Base-by-base conservation (phyloP, 192 early-diverging fungal genomes). In the Coemansia javaensis region DNA sequence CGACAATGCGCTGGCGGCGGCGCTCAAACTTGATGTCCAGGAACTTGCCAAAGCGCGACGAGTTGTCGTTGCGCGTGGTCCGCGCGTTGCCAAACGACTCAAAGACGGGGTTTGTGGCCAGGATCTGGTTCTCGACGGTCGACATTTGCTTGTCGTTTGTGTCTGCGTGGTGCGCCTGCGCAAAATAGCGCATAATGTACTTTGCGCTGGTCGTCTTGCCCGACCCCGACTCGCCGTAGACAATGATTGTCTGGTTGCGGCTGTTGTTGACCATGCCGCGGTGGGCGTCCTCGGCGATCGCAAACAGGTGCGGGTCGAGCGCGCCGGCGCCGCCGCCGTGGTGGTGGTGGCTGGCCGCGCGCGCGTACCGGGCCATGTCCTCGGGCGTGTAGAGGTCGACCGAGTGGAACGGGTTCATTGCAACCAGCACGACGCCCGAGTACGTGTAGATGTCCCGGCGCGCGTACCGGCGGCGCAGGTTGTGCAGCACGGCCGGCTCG, bases 131-230 rank as follows among this genome's bases (percentile, higher is more conserved):
- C 52, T 65, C 62, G 43, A 71, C 50, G 38, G 77, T 80, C 33
- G 57, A 40, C 38, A 61, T 64, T 36, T 70, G 49, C 56, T 56
- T 27, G 50, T 56, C 67, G 31, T 56, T 59, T 28, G 63, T 59
- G 35, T 80, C 84, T 31, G 80, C 74, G 34, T 89, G 85, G 51
- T 89, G 85, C 31, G 83, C 87, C 30, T 84, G 82, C 13, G 84
- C 84, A 85, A 96, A 96, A 67, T 97, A 97, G 33, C 93, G 77
- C 94, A 99, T 99, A 44, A 99, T 91, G 71, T 90, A 97, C 53
- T 94, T 94, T 18, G 96, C 94, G 57, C 82, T 87, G 34, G 87
- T 89, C 18, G 96, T 99, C 56, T 99, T 99, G 65, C 96, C 96
- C 18, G 96, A 95, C 69, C 91, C 90, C 56, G 85, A 90, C 66